Evolutionary conservation across 441 rosid species (phyloP).

Genomic region (Populus tomentosa): DNA sequence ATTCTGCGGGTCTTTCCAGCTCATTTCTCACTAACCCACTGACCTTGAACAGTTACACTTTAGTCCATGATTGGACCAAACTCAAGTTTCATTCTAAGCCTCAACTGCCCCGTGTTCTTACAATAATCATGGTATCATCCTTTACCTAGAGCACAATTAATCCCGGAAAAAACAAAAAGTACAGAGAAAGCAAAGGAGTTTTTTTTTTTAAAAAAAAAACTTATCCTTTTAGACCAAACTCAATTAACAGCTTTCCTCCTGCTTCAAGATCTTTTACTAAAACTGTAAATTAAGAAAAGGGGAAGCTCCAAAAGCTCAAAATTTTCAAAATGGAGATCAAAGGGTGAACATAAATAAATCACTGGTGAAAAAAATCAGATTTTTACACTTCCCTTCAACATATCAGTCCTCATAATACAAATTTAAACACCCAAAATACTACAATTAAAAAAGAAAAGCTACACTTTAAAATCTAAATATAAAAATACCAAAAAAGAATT

Average conservation of each 20-base stretch:
- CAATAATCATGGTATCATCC: constrained; percentile 6
- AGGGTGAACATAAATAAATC: neutral
- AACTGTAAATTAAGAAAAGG: neutral
- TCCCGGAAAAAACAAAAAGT: neutral
- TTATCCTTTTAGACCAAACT: neutral
- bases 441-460: neutral
- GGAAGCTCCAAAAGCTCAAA: neutral
- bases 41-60: neutral
- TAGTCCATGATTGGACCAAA: constrained; percentile 12
- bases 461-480: neutral
- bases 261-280: neutral
- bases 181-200: neutral
- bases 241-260: too few species aligned
- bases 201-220: too few species aligned
- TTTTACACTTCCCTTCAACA: constrained; percentile 33
- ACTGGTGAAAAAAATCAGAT: constrained; percentile 10
- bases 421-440: constrained; percentile 8
- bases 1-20: constrained; percentile 22
- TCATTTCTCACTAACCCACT: neutral
- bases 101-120: neutral
- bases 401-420: constrained; percentile 1
- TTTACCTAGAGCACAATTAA: constrained; percentile 29
- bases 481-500: neutral
- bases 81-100: neutral
- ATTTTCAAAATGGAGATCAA: neutral